Evolutionary conservation across 805 yeast species (phyloP), one percentile per base, ranked within the genome.

Genomic region (Myxozyma monticola): DNA sequence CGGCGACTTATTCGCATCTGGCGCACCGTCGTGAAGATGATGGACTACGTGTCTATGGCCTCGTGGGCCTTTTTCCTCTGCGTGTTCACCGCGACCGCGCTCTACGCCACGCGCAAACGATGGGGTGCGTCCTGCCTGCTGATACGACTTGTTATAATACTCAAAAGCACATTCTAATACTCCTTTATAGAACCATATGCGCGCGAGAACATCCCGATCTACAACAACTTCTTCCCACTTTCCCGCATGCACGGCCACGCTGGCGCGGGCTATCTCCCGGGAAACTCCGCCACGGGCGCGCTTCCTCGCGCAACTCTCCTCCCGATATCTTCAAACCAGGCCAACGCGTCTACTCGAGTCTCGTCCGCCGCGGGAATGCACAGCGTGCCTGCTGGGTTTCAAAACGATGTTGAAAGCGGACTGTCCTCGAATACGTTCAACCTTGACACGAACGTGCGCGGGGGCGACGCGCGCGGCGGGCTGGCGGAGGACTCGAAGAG

Each of bases 391-490:
- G 3, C 42, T 12, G 10, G 30, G 9, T 76, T 76, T 60, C 60
- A 63, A 22, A 70, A 71, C n/a, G 87, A 83, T 60, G 60, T 76
- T 9, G 80, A 78, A 39, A 67, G 70, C 6, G 91, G 91, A 0
- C 65, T 86, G 21, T 68, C 74, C 25, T 84, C 91, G 3, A 70
- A 68, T 35, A 75, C 71, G 26, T 86, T 86, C 61, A 78, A 83
- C 63, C 62, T 86, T 9, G 58, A 61, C 2, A 56, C 69, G 2
- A 73, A 76, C 39, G 67, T 74, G 12, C 66, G 65, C 20, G 51
- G 62, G n/a, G 69, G 68, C 8, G 95, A 86, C 60, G 35, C 69
- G 1, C 75, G 95, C 47, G 60, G 67, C n/a, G 93, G 93, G 0
- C 69, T 86, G 30, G 81, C 79, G 62, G 79, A 72, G 34, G 62